Evolutionary conservation across 805 yeast species (phyloP).

Genomic region (Saccharomyces eubayanus): DNA sequence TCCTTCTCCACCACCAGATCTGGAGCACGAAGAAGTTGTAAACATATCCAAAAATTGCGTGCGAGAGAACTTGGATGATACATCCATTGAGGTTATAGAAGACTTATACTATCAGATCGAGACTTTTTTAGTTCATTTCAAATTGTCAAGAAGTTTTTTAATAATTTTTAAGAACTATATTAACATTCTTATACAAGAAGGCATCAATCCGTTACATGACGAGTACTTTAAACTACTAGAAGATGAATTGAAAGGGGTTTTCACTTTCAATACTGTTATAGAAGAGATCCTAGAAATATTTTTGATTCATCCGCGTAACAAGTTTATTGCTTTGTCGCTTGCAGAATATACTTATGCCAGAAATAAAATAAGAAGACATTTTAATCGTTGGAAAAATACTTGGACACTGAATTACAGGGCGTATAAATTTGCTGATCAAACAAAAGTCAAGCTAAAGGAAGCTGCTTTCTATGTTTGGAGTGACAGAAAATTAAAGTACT

Average conservation of each 20-base stretch:
- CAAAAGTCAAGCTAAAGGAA: not conserved
- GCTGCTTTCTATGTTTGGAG: not conserved
- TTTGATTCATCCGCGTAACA: slow-evolving; percentile 20
- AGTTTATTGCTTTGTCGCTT: slow-evolving; percentile 17
- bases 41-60: not conserved
- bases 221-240: slow-evolving; percentile 14
- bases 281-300: slow-evolving; percentile 15
- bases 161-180: slow-evolving; percentile 19
- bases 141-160: slow-evolving; percentile 21
- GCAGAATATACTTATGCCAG: slow-evolving; percentile 11
- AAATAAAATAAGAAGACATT: slow-evolving; percentile 3
- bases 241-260: slow-evolving; percentile 16
- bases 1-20: not conserved
- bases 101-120: slow-evolving; percentile 20
- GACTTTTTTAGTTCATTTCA: slow-evolving; percentile 19
- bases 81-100: not conserved
- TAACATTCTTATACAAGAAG: slow-evolving; percentile 9
- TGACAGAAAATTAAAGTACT: not conserved
- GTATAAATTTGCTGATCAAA: not conserved
- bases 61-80: not conserved
- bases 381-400: slow-evolving; percentile 15
- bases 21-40: not conserved
- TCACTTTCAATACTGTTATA: slow-evolving; percentile 11
- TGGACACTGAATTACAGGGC: slow-evolving; percentile 2
- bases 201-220: slow-evolving; percentile 19